Base-by-base conservation (phyloP, 2,329 filamentous ascomycete genomes). In the Teratosphaeria epicoccoides region DNA sequence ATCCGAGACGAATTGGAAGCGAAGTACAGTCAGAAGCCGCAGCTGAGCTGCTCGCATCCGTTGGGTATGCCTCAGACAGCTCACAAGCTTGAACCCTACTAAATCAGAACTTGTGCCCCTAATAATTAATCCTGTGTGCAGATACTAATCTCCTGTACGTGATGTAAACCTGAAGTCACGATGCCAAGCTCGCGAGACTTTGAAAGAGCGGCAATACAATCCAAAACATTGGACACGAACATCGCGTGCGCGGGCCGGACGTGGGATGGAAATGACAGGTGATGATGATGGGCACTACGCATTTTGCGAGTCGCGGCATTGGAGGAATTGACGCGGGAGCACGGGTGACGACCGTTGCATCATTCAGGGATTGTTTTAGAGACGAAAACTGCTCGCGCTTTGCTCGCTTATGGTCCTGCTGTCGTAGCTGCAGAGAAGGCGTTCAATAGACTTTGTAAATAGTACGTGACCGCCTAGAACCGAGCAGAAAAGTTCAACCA, bases 11-110 rank as follows among this genome's bases (percentile, higher is more conserved):
- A 96, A 65, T 76, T 98, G 53, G 75, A 86, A 59, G 81, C 81
- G 37, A 93, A 94, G 69, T 98, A 98, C 69, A 78, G 80, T 7
- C 93, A 98, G 73, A 95, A 95, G 74, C 93, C 93, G 49, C 93
- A 98, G 75, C 75, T 98, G 59, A 96, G 90, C 65, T 91, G 88
- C 73, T 95, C 89, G 69, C 93, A 98, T 71, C 93, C 93, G 29
- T 75, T 98, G 65, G 89, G 91, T 96, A 82, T 73, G 83, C 73
- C 47, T 24, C 45, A 53, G 24, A 51, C 45, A 50, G 46, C 48
- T 25, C 46, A 52, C 23, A 33, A 50, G 25, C 29, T 44, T 46
- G 44, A 11, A 26, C 33, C 10, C 9, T 47, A 48, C n/a, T 26
- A 17, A 2, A 22, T 14, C 10, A 48, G 22, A 28, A 48, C 9